These are phyloP conservation scores for Colletotrichum graminicola DNA, from an alignment of 2,329 filamentous ascomycete species.

Conservation along the genomic window DNA sequence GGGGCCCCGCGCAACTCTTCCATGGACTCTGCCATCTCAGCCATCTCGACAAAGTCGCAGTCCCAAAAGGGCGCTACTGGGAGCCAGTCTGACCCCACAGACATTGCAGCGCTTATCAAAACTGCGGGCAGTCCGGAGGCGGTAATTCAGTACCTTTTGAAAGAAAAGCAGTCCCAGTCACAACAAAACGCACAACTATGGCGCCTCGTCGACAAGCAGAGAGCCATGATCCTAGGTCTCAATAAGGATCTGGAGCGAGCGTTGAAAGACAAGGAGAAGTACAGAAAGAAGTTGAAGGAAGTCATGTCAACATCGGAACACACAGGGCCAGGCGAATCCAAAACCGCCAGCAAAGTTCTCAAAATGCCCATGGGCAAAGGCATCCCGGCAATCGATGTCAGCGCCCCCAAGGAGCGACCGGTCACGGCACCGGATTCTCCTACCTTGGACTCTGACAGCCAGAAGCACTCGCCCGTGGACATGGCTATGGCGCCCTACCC, in stretches of 20 bases:
- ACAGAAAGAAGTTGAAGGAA: conserved; percentile 91
- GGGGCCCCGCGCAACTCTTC: conserved; percentile 80
- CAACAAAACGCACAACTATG: conserved; percentile 94
- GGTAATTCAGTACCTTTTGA: conserved; percentile 87
- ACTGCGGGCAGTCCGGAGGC: conserved; percentile 90
- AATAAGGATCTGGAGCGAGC: conserved; percentile 95
- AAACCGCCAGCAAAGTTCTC: conserved; percentile 30
- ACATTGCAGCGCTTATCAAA: conserved; percentile 83
- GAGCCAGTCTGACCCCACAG: conserved; percentile 71
- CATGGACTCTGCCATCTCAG: conserved; percentile 93
- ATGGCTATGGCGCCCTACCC: conserved; percentile 72
- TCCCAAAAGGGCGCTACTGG: conserved; percentile 71
- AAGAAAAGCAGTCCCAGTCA: conserved; percentile 89
- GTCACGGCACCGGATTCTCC: conserved; percentile 61
- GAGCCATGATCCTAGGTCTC: conserved; percentile 90
- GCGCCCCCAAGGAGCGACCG: conserved; percentile 49
- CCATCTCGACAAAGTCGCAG: conserved; percentile 72
- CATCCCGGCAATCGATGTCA: conserved; percentile 47
- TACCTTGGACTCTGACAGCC: conserved; percentile 62
- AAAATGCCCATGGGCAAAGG: conserved; percentile 42
- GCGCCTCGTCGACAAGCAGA: conserved; percentile 96
- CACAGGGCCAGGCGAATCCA: conserved; percentile 47
- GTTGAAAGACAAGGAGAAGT: conserved; percentile 93
- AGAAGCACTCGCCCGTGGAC: conserved; percentile 70
- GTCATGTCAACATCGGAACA: conserved; percentile 59